Evolutionary conservation across 768 basidiomycete species (phyloP).

Genomic region (Lactarius sanguifluus): DNA sequence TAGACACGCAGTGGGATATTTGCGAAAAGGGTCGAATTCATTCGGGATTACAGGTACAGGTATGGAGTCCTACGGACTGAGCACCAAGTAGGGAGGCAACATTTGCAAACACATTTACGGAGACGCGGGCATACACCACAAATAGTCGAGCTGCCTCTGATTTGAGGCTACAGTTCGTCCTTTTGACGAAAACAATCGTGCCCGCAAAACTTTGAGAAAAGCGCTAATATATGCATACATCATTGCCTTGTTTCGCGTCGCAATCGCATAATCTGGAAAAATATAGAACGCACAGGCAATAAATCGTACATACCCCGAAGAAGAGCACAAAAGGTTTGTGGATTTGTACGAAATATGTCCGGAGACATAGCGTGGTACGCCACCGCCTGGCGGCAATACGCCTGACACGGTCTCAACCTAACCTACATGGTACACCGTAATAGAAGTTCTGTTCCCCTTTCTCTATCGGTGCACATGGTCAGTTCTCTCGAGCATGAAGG

Average conservation of each 20-base stretch:
- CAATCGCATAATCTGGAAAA: no score
- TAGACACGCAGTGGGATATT: no score
- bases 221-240: neutral
- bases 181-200: neutral
- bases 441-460: neutral
- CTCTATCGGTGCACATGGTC: neutral
- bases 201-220: neutral
- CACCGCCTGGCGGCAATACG: neutral
- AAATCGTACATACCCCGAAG: neutral
- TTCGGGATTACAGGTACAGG: no score
- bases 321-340: neutral
- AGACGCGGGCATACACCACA: no score
- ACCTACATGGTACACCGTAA: conserved; percentile 14
- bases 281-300: no score
- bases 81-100: no score
- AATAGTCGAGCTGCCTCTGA: no score
- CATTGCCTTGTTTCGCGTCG: no score
- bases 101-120: no score
- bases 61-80: no score
- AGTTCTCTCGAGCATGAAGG: neutral
- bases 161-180: no score
- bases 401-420: neutral
- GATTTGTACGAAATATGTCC: neutral
- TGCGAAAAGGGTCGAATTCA: no score
- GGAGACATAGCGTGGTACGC: neutral